Evolutionary conservation across 495 filamentous ascomycete species (phyloP).

Genomic region (Pyrenopolyporus hunteri): DNA sequence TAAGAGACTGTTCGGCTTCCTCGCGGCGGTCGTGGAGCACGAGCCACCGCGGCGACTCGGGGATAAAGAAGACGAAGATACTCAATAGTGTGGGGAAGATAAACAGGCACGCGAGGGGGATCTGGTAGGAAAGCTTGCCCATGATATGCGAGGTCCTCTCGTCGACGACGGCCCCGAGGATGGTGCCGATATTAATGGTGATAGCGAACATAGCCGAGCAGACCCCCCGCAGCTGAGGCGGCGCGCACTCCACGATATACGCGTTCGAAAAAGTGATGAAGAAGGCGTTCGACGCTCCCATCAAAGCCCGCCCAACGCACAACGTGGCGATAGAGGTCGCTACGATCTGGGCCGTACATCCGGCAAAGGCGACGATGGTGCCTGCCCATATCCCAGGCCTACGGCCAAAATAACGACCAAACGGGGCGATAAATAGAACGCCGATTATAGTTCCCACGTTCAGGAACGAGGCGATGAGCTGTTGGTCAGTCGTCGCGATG

Average conservation of each 20-base stretch:
- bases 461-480: slow-evolving; percentile 41
- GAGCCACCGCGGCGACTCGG: slow-evolving; percentile 55
- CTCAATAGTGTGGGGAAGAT: slow-evolving; percentile 52
- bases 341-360: slow-evolving; percentile 50
- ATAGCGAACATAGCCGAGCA: slow-evolving; percentile 51
- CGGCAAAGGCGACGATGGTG: slow-evolving; percentile 43
- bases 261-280: slow-evolving; percentile 55
- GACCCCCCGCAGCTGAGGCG: slow-evolving; percentile 49
- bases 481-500: slow-evolving; percentile 41
- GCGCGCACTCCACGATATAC: slow-evolving; percentile 50
- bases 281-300: slow-evolving; percentile 54
- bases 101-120: slow-evolving; percentile 56
- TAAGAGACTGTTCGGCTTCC: slow-evolving; percentile 34
- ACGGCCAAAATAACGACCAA: slow-evolving; percentile 49
- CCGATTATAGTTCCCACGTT: slow-evolving; percentile 42
- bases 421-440: slow-evolving; percentile 44
- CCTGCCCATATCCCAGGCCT: slow-evolving; percentile 49
- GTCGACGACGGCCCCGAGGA: slow-evolving; percentile 57
- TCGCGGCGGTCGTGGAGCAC: slow-evolving; percentile 33
- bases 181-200: slow-evolving; percentile 52
- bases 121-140: slow-evolving; percentile 51
- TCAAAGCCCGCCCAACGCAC: slow-evolving; percentile 52
- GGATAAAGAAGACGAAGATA: slow-evolving; percentile 53
- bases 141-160: slow-evolving; percentile 52
- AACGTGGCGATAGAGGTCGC: slow-evolving; percentile 45